Base-by-base conservation (phyloP, 352 stramenopile species). In the Phytophthora vignae region DNA sequence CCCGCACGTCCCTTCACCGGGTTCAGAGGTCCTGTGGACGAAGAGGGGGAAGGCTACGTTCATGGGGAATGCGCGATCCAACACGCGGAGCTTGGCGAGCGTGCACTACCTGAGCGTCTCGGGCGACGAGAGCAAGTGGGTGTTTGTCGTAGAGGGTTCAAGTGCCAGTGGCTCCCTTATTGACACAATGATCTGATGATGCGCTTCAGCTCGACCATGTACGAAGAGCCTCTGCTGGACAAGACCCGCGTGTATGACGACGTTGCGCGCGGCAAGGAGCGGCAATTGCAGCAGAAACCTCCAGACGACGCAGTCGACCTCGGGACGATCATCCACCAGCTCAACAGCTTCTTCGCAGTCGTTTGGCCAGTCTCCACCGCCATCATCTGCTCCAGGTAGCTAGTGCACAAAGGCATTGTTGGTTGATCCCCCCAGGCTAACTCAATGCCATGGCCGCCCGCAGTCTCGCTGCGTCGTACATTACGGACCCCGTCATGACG, bases 301-400 rank as follows among this genome's bases (percentile, higher is more conserved):
- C 31, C 42, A 1, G 56, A 64, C 7, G 70, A 79, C 12, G 31
- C 52, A n/a, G 7, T 80, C 14, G 78, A 86, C 42, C 67, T 79
- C 9, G 60, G 52, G 4, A 31, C 64, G 22, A 60, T 87, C 36
- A 83, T 91, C 55, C 83, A 77, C 31, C 84, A 92, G 65, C 82
- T 94, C 67, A 91, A 92, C 53, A 88, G 84, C 64, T 92, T 92
- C 60, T 90, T 90, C 25, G 87, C 87, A 12, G 80, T 94, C 58
- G 15, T 94, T 3, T 91, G 87, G 79, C 90, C 88, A 4, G 88
- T 96, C 19, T 81, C 73, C 14, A 79, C 87, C 65, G 86, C 88
- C 17, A 96, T 96, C 76, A 59, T 93, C 8, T 69, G 90, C 22
- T 79, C 88, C 8, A 91, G 79, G 88, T 92, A 55, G 1, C 44